A percentile compares a stretch with the other conserved stretches of the same genome.
Evolutionary conservation across 2,329 filamentous ascomycete genomes (phyloP).

Genomic region (Nemania diffusa): DNA sequence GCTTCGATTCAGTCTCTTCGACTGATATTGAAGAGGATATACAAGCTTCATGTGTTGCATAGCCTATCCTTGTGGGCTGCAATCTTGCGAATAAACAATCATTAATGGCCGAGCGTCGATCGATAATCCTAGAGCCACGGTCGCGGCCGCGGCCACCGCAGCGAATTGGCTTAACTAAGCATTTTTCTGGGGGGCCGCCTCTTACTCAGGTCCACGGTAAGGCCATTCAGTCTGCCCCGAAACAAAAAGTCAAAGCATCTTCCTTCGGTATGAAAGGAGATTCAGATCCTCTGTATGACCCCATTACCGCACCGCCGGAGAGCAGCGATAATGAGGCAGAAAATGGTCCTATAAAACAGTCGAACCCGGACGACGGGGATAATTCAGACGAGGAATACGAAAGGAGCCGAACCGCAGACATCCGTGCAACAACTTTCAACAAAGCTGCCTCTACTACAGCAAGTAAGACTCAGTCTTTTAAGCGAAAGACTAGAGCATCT

Average conservation of each 20-base stretch:
- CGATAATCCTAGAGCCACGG: slow-evolving; percentile 1
- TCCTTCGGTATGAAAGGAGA: slow-evolving; percentile 30
- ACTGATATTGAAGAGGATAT: neutral
- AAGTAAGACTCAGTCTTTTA: neutral
- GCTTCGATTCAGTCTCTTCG: neutral
- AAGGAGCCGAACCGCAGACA: slow-evolving; percentile 44
- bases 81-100: neutral
- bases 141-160: neutral
- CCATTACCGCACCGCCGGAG: slow-evolving; percentile 43
- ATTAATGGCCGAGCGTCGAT: slow-evolving; percentile 20
- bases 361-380: slow-evolving; percentile 12
- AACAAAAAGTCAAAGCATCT: slow-evolving; percentile 8
- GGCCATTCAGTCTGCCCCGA: slow-evolving; percentile 12
- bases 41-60: neutral
- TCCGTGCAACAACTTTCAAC: slow-evolving; percentile 51
- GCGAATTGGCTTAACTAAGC: slow-evolving; percentile 35
- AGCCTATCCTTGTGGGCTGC: neutral
- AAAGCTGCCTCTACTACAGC: slow-evolving; percentile 12
- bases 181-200: slow-evolving; percentile 29
- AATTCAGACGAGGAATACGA: slow-evolving; percentile 47
- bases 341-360: slow-evolving; percentile 18
- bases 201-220: slow-evolving; percentile 29
- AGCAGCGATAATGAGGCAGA: slow-evolving; percentile 44
- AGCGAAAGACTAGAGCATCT: neutral
- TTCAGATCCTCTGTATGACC: slow-evolving; percentile 34